Conservation (phyloP, 1,284 basidiomycete species). For the Butyriboletus appendiculatus region DNA sequence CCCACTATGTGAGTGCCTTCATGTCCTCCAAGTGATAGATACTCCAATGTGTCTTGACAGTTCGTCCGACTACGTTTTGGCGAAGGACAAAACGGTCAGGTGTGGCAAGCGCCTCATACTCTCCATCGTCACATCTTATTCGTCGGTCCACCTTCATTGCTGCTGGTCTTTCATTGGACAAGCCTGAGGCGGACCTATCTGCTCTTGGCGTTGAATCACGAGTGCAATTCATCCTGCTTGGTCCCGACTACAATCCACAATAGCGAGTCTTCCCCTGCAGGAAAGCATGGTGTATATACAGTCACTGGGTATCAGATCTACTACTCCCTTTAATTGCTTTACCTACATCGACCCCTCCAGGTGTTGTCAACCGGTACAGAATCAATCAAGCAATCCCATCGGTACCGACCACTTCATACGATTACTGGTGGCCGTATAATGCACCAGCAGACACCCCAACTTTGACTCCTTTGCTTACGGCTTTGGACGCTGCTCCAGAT, state of each 20-base stretch:
- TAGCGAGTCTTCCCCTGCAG: slow-evolving; percentile 7
- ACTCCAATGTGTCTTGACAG: slow-evolving; percentile 27
- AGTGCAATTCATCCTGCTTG: slow-evolving; percentile 42
- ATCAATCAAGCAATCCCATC: slow-evolving; percentile 18
- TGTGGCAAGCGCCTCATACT: slow-evolving; percentile 63
- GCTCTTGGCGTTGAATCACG: slow-evolving; percentile 68
- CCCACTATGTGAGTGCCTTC: slow-evolving; percentile 53
- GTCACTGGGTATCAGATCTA: slow-evolving; percentile 11
- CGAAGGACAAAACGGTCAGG: slow-evolving; percentile 64
- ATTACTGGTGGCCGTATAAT: slow-evolving; percentile 1
- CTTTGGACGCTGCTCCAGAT: neutral
- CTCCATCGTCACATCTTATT: slow-evolving; percentile 65
- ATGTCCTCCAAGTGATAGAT: neutral
- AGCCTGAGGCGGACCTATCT: slow-evolving; percentile 62
- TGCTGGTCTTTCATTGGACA: slow-evolving; percentile 63
- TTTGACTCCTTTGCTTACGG: neutral
- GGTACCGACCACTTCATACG: slow-evolving; percentile 2
- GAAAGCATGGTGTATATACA: slow-evolving; percentile 22
- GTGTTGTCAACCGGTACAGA: slow-evolving; percentile 7
- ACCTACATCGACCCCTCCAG: slow-evolving; percentile 12
- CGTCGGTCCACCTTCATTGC: slow-evolving; percentile 74
- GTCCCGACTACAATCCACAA: slow-evolving; percentile 32
- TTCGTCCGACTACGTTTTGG: slow-evolving; percentile 75
- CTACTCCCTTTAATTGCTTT: neutral
- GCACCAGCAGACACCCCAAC: slow-evolving; percentile 3